Evolutionary conservation across 768 basidiomycete genomes (phyloP).

Genomic region (Psilocybe sp.): DNA sequence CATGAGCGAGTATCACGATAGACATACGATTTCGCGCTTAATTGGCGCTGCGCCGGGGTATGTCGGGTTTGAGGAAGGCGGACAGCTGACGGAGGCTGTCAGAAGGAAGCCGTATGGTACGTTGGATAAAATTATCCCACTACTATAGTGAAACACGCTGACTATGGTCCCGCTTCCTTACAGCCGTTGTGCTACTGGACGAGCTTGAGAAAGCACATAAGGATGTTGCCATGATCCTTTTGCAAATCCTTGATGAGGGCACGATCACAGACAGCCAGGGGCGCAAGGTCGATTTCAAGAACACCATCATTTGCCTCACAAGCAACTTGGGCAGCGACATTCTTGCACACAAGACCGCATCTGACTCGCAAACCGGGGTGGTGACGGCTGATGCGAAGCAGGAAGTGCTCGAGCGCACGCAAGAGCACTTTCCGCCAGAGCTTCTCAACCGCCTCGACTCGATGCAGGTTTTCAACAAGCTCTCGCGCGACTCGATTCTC

Average conservation of each 20-base stretch:
- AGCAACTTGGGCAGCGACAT: conserved; percentile 83
- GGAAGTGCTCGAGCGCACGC: conserved; percentile 72
- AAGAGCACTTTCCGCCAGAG: conserved; percentile 86
- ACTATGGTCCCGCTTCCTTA: neutral
- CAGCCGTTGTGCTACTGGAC: conserved; percentile 77
- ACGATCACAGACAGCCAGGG: conserved; percentile 89
- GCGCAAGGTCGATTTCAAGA: conserved; percentile 91
- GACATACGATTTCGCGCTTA: conserved; percentile 86
- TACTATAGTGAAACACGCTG: neutral
- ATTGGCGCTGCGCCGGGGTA: conserved; percentile 95
- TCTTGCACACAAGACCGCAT: conserved; percentile 65
- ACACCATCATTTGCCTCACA: conserved; percentile 89
- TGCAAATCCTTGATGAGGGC: conserved; percentile 92
- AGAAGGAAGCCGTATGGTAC: conserved; percentile 84
- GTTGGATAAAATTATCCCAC: conserved; percentile 10
- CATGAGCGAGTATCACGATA: conserved; percentile 95
- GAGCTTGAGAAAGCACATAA: conserved; percentile 95
- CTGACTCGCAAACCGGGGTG: conserved; percentile 52
- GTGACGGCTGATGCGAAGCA: conserved; percentile 60
- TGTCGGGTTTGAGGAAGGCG: conserved; percentile 88
- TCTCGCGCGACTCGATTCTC: conserved; percentile 70
- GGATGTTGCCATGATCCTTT: conserved; percentile 87
- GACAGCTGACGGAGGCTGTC: conserved; percentile 89
- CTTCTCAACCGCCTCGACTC: conserved; percentile 87
- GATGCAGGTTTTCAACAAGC: conserved; percentile 88